Percentiles rank a stretch among this genome's conserved stretches.
Evolutionary conservation across 106 monocot genomes (phyloP).

Genomic region (Phalaenopsis equestris): DNA sequence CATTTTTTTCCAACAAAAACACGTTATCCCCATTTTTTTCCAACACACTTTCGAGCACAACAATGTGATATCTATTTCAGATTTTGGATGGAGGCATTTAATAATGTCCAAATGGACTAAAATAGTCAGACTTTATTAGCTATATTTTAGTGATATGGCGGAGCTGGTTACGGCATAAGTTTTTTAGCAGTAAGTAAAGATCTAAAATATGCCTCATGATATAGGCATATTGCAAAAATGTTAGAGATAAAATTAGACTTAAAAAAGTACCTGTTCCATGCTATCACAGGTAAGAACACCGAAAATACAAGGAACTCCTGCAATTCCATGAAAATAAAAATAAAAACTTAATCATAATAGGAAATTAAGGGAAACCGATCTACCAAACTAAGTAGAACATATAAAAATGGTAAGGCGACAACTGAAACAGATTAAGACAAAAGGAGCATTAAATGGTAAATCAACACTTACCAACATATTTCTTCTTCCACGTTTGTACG

Average conservation of each 20-base stretch:
- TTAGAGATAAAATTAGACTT: neutral
- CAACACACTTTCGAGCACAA: no score
- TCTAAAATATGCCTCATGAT: neutral
- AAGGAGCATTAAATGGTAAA: neutral
- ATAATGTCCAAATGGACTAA: no score
- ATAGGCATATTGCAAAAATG: neutral
- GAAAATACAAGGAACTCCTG: constrained; percentile 94
- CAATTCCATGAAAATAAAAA: constrained; percentile 5
- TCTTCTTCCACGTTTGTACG: neutral
- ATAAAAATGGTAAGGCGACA: neutral
- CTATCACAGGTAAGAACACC: constrained; percentile 95
- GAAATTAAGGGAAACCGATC: neutral
- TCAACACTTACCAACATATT: neutral
- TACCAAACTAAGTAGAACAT: neutral
- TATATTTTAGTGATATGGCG: neutral
- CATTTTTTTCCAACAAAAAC: no score
- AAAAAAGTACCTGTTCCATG: constrained; percentile 89
- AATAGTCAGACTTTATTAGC: no score
- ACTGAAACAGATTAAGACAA: neutral
- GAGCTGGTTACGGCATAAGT: neutral
- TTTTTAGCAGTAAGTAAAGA: neutral
- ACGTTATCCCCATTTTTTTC: no score
- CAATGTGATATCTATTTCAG: no score
- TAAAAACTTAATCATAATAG: neutral
- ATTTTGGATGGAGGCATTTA: no score